Percentiles rank a stretch among this genome's conserved stretches.
These are phyloP conservation scores for Citeromyces hawaiiensis DNA, from an alignment of 1,139 yeast genomes.

Conservation along the genomic window DNA sequence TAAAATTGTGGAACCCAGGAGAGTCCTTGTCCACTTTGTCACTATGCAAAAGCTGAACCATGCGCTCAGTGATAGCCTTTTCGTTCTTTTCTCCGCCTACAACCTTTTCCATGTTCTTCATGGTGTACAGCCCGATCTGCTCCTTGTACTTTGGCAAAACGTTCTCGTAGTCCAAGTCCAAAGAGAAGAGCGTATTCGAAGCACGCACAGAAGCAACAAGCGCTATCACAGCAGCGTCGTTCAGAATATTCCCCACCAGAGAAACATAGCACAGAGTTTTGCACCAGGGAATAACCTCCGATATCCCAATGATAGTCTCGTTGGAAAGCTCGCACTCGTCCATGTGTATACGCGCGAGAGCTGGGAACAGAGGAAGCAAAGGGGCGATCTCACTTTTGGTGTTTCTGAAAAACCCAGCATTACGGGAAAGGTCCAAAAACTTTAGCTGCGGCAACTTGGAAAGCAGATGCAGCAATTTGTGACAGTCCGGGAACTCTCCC, in stretches of 20 bases:
- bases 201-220: conserved; percentile 59
- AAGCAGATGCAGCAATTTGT: conserved; percentile 15
- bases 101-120: conserved; percentile 53
- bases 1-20: conserved; percentile 24
- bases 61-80: conserved; percentile 20
- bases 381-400: conserved; percentile 29
- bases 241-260: conserved; percentile 42
- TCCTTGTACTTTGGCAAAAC: conserved; percentile 44
- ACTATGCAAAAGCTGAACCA: conserved; percentile 16
- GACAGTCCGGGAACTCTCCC: conserved; percentile 15
- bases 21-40: conserved; percentile 10
- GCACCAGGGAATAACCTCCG: conserved; percentile 52
- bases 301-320: conserved; percentile 34
- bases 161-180: conserved; percentile 61
- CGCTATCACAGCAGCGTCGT: conserved; percentile 44
- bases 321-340: conserved; percentile 43
- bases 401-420: conserved; percentile 38
- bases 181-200: conserved; percentile 48
- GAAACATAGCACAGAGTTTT: conserved; percentile 44
- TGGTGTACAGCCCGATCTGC: conserved; percentile 49
- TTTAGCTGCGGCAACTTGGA: conserved; percentile 38
- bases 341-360: conserved; percentile 41
- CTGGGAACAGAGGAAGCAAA: conserved; percentile 45
- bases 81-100: conserved; percentile 6
- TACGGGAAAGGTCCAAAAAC: conserved; percentile 58